A percentile compares a stretch with the other conserved stretches of the same genome.
These are phyloP conservation scores for Pseudodiploospora longispora DNA, from an alignment of 2,329 filamentous ascomycete genomes.

Conservation along the genomic window DNA sequence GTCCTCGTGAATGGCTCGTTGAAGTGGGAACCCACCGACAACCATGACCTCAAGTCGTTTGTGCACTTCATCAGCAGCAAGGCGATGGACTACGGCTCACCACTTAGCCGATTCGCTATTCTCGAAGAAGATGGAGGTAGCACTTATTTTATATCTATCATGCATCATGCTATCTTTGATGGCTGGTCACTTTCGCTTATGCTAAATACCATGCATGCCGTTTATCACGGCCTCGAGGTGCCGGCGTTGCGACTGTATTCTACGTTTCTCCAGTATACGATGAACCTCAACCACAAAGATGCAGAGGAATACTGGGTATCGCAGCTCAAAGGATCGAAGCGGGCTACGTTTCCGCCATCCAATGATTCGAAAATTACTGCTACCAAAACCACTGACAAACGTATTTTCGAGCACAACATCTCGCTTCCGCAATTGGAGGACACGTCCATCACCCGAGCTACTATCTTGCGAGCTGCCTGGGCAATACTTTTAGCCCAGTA, in stretches of 20 bases:
- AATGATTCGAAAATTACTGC: neutral
- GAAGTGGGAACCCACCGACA: neutral
- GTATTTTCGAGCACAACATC: neutral
- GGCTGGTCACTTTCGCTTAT: conserved; percentile 1
- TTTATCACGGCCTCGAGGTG: conserved; percentile 6
- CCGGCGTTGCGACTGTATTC: conserved; percentile 25
- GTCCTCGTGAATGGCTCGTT: neutral
- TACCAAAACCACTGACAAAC: neutral
- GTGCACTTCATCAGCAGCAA: neutral
- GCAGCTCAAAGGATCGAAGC: conserved; percentile 3
- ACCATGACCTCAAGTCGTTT: neutral
- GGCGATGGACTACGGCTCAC: neutral
- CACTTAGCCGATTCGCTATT: neutral
- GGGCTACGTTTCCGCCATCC: conserved; percentile 5
- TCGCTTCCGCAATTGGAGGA: neutral
- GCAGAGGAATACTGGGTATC: conserved; percentile 4
- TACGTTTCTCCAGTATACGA: conserved; percentile 12
- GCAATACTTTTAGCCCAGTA: neutral
- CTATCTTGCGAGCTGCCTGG: neutral
- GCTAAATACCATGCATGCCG: neutral
- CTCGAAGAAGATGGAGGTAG: neutral
- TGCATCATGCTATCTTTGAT: conserved; percentile 5
- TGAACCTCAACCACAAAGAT: conserved; percentile 1
- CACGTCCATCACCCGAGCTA: neutral
- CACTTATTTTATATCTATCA: conserved; percentile 5